Evolutionary conservation across 169 alveolate genomes (phyloP), one percentile per base, ranked within the genome.

Genomic region (Plasmodium vivax): DNA sequence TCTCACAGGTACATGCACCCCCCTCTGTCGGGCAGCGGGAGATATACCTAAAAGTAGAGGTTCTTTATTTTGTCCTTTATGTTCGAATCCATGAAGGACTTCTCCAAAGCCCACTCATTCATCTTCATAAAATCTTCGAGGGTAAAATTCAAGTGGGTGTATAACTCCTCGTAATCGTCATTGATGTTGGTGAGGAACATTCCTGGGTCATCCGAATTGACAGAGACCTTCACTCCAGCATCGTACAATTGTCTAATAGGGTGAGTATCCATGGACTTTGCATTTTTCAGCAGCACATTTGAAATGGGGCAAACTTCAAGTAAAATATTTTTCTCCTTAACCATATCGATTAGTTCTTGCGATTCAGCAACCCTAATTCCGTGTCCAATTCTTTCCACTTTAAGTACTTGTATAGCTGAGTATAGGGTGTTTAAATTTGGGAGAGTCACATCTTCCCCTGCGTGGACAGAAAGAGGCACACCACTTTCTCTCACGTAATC

Each of bases 51-150:
- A 82, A 93, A 93, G 91, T 93, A 85, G n/a, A 87, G 47, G 0
- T 32, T 71, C 68, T 75, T 85, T 56, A 93, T 45, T n/a, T 75
- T 81, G 34, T 51, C 58, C 58, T 93, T 93, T 6, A 83, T 74
- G 3, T 82, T 71, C 0, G n/a, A 45, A 75, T 62, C 83, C 47
- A 93, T 74, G 74, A 93, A 93, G 23, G 96, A 93, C 71, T 93
- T 93, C 79, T 93, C 95, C 38, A 93, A 45, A 12, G 96, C 96
- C 96, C 96, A 93, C 3, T 84, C 68, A 47, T 93, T 93, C 96
- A 93, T 93, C 62, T 71, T 85, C 94, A 93, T 88, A 74, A 93
- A 93, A 30, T 93, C 96, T 47, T 58, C 94, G 62, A 88, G 90
- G 1, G 85, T 93, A 84, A 93, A 93, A 41, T 93, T 87, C 27